phyloP scores from a whole-genome alignment of 306 rosid species.

The Trichosanthes cucumerina region DNA sequence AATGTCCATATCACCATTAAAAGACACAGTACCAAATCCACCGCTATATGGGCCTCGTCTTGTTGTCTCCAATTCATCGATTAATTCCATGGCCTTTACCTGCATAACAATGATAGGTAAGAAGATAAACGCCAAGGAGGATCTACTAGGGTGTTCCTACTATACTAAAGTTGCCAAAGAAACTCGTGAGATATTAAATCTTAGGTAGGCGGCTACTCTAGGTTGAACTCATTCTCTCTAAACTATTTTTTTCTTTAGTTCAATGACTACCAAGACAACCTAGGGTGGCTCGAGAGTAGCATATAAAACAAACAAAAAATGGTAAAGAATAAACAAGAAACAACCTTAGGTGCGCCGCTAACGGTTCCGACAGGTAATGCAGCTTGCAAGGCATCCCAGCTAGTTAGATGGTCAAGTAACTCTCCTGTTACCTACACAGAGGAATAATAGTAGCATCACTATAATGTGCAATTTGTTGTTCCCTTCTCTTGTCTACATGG shows the following conservation, averaged over 20 bases:
- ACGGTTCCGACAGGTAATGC: slow-evolving; percentile 88
- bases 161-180: background rate
- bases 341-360: slow-evolving; percentile 86
- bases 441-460: background rate
- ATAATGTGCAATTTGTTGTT: background rate
- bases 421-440: slow-evolving; percentile 57
- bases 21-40: slow-evolving; percentile 62
- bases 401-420: slow-evolving; percentile 43
- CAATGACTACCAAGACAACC: background rate
- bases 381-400: slow-evolving; percentile 74
- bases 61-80: slow-evolving; percentile 55
- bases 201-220: background rate
- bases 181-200: background rate
- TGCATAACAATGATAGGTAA: slow-evolving; percentile 13
- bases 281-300: background rate
- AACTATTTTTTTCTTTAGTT: background rate
- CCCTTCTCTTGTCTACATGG: background rate
- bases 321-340: background rate
- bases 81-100: slow-evolving; percentile 86
- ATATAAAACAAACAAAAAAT: background rate
- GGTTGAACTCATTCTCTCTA: background rate
- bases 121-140: background rate
- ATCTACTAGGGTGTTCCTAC: background rate
- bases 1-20: slow-evolving; percentile 63
- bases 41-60: slow-evolving; percentile 77